A percentile compares a stretch with the other conserved stretches of the same genome.
Evolutionary conservation across 306 rosid species (phyloP).

Genomic region (Trichosanthes truncata): DNA sequence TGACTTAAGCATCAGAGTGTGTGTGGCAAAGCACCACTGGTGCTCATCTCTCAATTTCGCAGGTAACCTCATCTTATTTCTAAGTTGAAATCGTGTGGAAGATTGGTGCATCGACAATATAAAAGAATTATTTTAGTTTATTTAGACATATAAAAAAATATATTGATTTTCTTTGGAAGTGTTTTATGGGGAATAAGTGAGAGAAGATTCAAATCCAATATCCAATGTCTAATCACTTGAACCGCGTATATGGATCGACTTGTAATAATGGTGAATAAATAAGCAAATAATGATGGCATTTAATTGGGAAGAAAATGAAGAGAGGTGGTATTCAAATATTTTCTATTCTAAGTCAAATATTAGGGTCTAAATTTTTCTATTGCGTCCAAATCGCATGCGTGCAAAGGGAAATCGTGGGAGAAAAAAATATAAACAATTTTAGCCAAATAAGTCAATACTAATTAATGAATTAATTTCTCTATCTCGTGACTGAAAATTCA

Average conservation of each 20-base stretch:
- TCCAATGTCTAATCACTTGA: background rate
- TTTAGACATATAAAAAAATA: no score
- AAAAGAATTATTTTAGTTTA: no score
- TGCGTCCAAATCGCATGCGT: constrained; percentile 1
- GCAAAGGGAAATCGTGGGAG: constrained; percentile 10
- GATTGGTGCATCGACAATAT: no score
- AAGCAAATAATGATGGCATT: background rate
- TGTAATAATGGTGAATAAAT: background rate
- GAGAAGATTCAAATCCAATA: no score
- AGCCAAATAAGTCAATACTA: background rate
- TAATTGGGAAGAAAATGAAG: background rate
- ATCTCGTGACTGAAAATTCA: background rate
- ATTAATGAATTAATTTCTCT: background rate
- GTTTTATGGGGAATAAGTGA: no score
- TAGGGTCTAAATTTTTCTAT: background rate
- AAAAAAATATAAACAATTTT: background rate
- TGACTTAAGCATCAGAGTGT: no score
- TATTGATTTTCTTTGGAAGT: no score
- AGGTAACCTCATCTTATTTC: no score
- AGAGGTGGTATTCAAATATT: background rate
- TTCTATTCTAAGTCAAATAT: background rate
- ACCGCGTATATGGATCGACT: background rate
- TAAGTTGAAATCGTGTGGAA: no score
- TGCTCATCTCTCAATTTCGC: no score
- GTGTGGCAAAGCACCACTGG: no score